Conservation (phyloP, 495 filamentous ascomycete genomes). For the Mycothermus thermophilus region DNA sequence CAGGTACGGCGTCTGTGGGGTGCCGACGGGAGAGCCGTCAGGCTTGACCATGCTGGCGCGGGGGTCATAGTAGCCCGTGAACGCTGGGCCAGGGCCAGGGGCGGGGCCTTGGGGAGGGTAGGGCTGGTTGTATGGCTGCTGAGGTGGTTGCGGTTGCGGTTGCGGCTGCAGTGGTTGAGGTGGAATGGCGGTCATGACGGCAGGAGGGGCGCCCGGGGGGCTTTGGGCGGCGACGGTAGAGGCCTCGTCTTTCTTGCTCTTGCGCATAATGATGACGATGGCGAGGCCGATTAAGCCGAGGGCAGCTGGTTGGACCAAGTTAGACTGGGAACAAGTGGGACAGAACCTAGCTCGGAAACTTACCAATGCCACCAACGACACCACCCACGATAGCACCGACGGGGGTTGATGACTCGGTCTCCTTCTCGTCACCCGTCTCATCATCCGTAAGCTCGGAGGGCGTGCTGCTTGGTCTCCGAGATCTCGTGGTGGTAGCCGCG, state of each 20-base stretch:
- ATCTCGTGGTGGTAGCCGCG: no score
- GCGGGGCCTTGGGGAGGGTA: background rate
- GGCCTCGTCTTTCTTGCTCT: constrained; percentile 18
- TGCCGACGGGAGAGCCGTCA: background rate
- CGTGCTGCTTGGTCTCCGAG: no score
- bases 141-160: no score
- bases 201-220: no score
- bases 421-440: background rate
- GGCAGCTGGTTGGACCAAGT: constrained; percentile 10
- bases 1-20: background rate
- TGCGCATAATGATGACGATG: constrained; percentile 28
- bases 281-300: constrained; percentile 26
- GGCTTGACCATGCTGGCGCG: constrained; percentile 11
- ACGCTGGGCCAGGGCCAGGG: background rate
- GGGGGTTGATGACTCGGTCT: constrained; percentile 7
- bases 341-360: background rate
- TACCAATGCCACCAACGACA: constrained; percentile 32
- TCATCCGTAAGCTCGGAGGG: background rate
- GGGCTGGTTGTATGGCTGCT: background rate
- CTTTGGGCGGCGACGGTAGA: no score
- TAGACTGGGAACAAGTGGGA: background rate
- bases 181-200: background rate
- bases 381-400: constrained; percentile 34
- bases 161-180: no score
- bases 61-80: constrained; percentile 5